Conservation (phyloP, 1,284 basidiomycete species). For the Inonotus hispidus region DNA sequence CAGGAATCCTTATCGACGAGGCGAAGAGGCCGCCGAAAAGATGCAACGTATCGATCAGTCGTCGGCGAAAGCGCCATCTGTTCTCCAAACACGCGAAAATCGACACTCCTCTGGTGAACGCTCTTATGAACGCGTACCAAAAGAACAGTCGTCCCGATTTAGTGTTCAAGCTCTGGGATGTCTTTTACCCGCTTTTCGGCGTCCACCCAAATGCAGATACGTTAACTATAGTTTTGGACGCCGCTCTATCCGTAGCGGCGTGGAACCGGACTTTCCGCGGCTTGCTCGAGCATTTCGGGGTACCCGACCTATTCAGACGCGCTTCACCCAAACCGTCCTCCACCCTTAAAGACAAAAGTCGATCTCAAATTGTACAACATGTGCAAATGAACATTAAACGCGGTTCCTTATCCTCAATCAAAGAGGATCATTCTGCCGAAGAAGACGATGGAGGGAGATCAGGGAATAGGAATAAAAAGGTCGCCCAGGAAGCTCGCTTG, state of each 20-base stretch:
- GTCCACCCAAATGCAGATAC: slow-evolving; percentile 48
- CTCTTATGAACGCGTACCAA: slow-evolving; percentile 47
- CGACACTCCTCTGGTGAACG: slow-evolving; percentile 41
- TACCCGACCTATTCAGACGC: not conserved
- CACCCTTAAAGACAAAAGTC: not conserved
- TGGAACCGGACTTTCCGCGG: slow-evolving; percentile 46
- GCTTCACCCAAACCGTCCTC: not conserved
- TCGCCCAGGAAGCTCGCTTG: not conserved
- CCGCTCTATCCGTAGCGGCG: slow-evolving; percentile 46
- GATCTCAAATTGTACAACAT: not conserved
- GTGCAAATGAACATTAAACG: not conserved
- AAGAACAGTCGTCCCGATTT: slow-evolving; percentile 49
- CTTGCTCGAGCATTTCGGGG: slow-evolving; percentile 31
- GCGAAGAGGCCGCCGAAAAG: slow-evolving; percentile 4
- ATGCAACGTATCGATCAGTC: not conserved
- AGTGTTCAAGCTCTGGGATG: slow-evolving; percentile 58
- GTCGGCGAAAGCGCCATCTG: not conserved
- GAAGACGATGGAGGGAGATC: not conserved
- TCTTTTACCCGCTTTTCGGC: slow-evolving; percentile 48
- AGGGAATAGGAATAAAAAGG: not conserved
- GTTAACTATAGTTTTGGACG: slow-evolving; percentile 54
- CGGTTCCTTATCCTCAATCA: not conserved
- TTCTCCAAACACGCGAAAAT: not conserved
- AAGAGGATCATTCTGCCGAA: not conserved
- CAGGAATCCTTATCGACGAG: slow-evolving; percentile 27